Evolutionary conservation across 306 rosid species (phyloP).

Genomic region (Vicia faba): DNA sequence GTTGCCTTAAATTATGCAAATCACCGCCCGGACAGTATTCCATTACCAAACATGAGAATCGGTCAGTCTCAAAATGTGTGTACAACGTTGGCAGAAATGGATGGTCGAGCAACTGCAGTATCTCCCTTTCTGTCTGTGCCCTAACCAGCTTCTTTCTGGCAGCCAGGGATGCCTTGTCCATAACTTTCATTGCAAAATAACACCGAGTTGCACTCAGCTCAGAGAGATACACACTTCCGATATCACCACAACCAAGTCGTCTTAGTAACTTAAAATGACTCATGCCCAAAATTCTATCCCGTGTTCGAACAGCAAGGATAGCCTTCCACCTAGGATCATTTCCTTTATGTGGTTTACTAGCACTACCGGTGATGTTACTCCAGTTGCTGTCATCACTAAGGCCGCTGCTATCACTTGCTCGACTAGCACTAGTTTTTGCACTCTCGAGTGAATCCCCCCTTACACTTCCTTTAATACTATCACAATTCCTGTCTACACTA

Average conservation of each 20-base stretch:
- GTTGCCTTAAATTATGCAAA: slow-evolving; percentile 87
- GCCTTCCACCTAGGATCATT: slow-evolving; percentile 98
- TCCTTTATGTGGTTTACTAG: slow-evolving; percentile 91
- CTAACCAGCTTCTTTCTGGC: slow-evolving; percentile 85
- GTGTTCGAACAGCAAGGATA: slow-evolving; percentile 76
- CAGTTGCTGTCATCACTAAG: slow-evolving; percentile 91
- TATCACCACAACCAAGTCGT: slow-evolving; percentile 94
- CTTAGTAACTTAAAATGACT: slow-evolving; percentile 85
- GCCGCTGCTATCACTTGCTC: slow-evolving; percentile 95
- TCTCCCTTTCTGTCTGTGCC: slow-evolving; percentile 97
- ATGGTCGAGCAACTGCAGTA: slow-evolving; percentile 89
- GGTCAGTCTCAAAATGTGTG: slow-evolving; percentile 90
- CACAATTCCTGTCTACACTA: slow-evolving; percentile 75
- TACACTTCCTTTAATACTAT: slow-evolving; percentile 72
- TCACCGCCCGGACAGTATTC: slow-evolving; percentile 98
- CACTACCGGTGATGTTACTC: slow-evolving; percentile 90
- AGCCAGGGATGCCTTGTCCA: slow-evolving; percentile 94
- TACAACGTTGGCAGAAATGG: slow-evolving; percentile 92
- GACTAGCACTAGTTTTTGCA: slow-evolving; percentile 83
- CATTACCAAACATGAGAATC: slow-evolving; percentile 93
- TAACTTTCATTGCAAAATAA: slow-evolving; percentile 90
- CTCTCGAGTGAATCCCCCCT: slow-evolving; percentile 91
- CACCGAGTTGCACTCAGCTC: slow-evolving; percentile 93
- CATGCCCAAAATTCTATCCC: slow-evolving; percentile 87
- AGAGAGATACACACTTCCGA: slow-evolving; percentile 94